A percentile compares a stretch with the other conserved stretches of the same genome.
Conservation (phyloP, 805 yeast species). For the Lipomyces yamanashiensis region DNA sequence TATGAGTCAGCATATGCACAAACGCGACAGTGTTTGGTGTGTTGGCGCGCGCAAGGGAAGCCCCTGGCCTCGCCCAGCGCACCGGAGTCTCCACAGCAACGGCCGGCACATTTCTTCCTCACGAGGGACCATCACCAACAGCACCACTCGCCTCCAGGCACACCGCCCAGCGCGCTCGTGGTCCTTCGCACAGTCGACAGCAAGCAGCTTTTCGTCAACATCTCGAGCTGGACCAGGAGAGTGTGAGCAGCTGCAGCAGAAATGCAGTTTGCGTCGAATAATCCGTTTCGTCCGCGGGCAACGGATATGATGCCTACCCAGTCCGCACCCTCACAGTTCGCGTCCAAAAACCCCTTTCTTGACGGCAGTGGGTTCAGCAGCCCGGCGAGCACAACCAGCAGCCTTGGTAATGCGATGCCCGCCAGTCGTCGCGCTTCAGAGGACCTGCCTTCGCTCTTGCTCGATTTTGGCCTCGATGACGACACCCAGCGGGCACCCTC, state of each 20-base stretch:
- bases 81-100: neutral
- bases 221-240: neutral
- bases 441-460: slow-evolving; percentile 23
- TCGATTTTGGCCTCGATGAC: slow-evolving; percentile 20
- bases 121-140: no score
- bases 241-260: neutral
- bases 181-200: neutral
- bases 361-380: slow-evolving; percentile 14
- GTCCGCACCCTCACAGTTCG: slow-evolving; percentile 25
- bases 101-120: no score
- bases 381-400: neutral
- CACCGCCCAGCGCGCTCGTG: neutral
- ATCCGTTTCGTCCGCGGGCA: slow-evolving; percentile 34
- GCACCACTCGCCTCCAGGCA: no score
- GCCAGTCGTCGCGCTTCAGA: slow-evolving; percentile 3
- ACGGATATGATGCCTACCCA: slow-evolving; percentile 24
- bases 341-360: slow-evolving; percentile 28
- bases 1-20: neutral
- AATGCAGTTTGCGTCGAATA: slow-evolving; percentile 35
- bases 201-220: neutral
- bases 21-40: slow-evolving; percentile 10
- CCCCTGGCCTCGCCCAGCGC: slow-evolving; percentile 1
- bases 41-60: neutral
- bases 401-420: neutral
- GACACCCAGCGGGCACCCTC: neutral